Base-by-base conservation (phyloP, 2,329 filamentous ascomycete species). In the Pseudocercospora pini-densiflorae region DNA sequence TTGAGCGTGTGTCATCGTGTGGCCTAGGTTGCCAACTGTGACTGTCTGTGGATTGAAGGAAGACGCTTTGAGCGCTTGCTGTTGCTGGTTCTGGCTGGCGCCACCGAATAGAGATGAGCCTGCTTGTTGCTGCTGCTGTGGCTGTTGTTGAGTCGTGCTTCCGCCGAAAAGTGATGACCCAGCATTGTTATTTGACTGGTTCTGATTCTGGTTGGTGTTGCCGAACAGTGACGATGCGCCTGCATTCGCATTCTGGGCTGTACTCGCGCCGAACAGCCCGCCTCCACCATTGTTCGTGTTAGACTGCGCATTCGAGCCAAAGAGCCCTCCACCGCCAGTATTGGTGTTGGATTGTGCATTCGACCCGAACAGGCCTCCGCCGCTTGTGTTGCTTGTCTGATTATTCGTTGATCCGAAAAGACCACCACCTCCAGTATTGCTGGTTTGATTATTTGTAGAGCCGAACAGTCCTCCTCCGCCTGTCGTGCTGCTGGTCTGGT, bases 261-360 rank as follows among this genome's bases (percentile, higher is more conserved):
- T 58, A 45, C 60, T 65, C 3, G 47, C 51, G 24, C 72, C 71
- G 23, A 76, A 76, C 16, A 74, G 62, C 10, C 68, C 59, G 23
- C 21, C 31, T 14, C 62, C 54, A 14, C 62, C 55, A 16, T 54
- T 64, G 57, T 59, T 62, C 59, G 62, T 55, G 31, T 77, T 68
- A 43, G 72, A 70, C 43, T 73, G 72, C 19, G 69, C 71, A 33
- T 63, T 67, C 3, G 67, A 68, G 27, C 75, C 75, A 59, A 81
- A 81, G 16, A 81, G 68, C 40, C 78, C 77, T 65, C 73, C 71
- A 73, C 65, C 70, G 71, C 62, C 74, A 23, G 59, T 69, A 73
- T 68, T 76, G 61, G 61, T 66, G 73, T 69, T 73, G 61, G 58
- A 73, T 45, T 63, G 12, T 24, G 54, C 61, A 51, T 49, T 67